Evolutionary conservation across 352 stramenopile species (phyloP).

Genomic region (Saprolegnia parasitica): DNA sequence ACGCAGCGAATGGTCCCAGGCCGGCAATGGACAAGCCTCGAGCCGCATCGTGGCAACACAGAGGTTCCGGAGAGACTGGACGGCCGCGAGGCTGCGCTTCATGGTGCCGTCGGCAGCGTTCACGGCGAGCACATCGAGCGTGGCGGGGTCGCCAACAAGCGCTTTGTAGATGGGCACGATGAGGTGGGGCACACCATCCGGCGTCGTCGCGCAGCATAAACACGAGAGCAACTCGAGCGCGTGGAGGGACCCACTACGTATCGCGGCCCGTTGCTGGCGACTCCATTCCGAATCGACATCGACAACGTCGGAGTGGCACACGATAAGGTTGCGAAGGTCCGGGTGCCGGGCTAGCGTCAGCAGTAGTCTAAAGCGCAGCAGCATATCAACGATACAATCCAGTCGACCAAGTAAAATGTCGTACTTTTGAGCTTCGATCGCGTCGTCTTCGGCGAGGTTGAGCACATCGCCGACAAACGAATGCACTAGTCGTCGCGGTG

Average conservation of each 20-base stretch:
- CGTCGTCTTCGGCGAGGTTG: slow-evolving; percentile 13
- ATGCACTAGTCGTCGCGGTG: not conserved
- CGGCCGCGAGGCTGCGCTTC: not conserved
- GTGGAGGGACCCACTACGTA: not conserved
- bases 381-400: not conserved
- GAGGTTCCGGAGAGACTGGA: not conserved
- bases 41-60: not conserved
- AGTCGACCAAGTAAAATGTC: not conserved
- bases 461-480: slow-evolving; percentile 13
- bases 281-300: not conserved
- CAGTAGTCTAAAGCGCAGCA: not conserved
- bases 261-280: not conserved
- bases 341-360: not conserved
- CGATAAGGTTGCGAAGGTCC: not conserved
- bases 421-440: not conserved
- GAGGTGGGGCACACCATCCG: not conserved
- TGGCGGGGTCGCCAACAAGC: not conserved
- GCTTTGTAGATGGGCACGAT: not conserved
- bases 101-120: not conserved
- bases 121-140: not conserved
- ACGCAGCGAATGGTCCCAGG: too few relatives aligned
- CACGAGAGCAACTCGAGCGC: not conserved
- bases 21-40: too few relatives aligned
- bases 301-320: not conserved
- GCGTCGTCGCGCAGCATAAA: not conserved